Base-by-base conservation (phyloP, 2,329 filamentous ascomycete species). In the Drechslera avenae region DNA sequence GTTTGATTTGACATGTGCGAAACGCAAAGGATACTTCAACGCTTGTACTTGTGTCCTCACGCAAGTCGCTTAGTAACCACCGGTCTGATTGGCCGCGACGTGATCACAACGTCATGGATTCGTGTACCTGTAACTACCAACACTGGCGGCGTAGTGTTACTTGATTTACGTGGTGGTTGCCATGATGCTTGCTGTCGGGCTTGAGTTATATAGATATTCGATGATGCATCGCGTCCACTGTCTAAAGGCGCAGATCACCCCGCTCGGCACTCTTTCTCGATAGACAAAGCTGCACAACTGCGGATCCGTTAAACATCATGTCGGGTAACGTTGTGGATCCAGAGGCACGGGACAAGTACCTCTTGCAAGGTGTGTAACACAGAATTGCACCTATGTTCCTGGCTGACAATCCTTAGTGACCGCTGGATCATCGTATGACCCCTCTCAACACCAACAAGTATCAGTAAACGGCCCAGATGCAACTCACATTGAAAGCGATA, bases 281-380 rank as follows among this genome's bases (percentile, higher is more conserved):
- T n/a, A 14, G n/a, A 28, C 49, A 18, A 21, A 37, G 21, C 17
- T 37, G 18, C 18, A 2, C 33, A 42, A 28, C 9, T 8, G 16
- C 30, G 30, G n/a, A 43, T 16, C 30, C 43, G 28, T 23, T 14
- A 14, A 30, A 32, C 30, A 45, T 6, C 31, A 54, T 52, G 47
- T 41, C 54, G 16, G 40, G 55, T 32, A 55, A 43, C 18, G 59
- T 61, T 3, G 61, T 72, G 9, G 69, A 72, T 21, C 67, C 69
- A 26, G 57, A 61, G 14, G 65, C 63, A 37, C 60, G 64, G 23
- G 68, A 73, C 48, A 73, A 73, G 43, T 75, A 75, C 45, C 66
- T 71, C 8, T 63, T 75, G 4, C 65, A 66, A 61, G 63, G 61
- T 64, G 19, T 13, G 47, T 21, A 8, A 17, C 2, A 4, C 2